Conservation (phyloP, 2,329 filamentous ascomycete genomes). For the Scedosporium dehoogii region DNA sequence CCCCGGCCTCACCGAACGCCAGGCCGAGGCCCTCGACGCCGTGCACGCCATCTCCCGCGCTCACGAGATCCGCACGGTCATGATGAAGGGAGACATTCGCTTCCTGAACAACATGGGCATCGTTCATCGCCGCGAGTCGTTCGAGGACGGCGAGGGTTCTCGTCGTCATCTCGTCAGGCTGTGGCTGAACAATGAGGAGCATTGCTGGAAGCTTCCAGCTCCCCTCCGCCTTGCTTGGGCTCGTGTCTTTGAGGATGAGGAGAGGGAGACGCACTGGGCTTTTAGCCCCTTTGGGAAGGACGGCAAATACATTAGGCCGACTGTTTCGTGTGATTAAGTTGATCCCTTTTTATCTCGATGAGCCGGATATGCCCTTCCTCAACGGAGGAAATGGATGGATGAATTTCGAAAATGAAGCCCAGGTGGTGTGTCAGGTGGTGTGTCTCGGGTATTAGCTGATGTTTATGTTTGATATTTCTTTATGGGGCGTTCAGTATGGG, state of each 20-base stretch:
- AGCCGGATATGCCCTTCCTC: too few relatives aligned
- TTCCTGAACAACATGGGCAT: conserved; percentile 46
- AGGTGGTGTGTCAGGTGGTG: too few relatives aligned
- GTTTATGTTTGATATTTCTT: too few relatives aligned
- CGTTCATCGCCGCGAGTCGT: conserved; percentile 42
- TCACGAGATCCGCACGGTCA: conserved; percentile 32
- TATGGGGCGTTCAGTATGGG: too few relatives aligned
- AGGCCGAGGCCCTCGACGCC: conserved; percentile 42
- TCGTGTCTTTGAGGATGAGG: conserved; percentile 41
- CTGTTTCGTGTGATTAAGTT: conserved; percentile 4
- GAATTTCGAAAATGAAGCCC: too few relatives aligned
- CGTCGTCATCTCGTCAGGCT: conserved; percentile 39
- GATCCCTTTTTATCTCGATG: too few relatives aligned
- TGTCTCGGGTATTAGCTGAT: too few relatives aligned
- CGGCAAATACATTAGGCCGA: conserved; percentile 1
- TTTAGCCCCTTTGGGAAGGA: not conserved
- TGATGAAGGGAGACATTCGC: conserved; percentile 42
- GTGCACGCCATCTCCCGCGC: conserved; percentile 39
- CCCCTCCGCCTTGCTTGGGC: conserved; percentile 38
- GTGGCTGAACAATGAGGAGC: conserved; percentile 38
- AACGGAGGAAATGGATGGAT: too few relatives aligned
- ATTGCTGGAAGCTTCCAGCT: conserved; percentile 37
- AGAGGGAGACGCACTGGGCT: conserved; percentile 31
- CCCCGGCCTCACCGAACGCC: conserved; percentile 44
- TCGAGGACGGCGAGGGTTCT: conserved; percentile 31